A percentile compares a stretch with the other conserved stretches of the same genome.
phyloP scores from a whole-genome alignment of 345 rosid genomes.

The Physaria fendleri region DNA sequence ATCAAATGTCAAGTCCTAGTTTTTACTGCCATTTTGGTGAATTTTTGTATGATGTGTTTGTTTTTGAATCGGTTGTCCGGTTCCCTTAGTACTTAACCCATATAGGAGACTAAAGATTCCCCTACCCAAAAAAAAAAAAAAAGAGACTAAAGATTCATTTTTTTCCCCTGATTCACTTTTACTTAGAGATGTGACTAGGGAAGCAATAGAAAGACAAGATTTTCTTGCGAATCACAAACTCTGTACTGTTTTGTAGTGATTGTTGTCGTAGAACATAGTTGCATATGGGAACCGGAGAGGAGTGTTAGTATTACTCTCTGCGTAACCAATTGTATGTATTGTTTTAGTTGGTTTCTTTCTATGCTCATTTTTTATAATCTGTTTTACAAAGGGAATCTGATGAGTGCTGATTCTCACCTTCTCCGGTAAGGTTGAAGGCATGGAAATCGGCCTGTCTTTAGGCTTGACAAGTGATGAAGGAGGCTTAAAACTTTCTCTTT shows the following conservation, averaged over 20 bases:
- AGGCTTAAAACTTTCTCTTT: conserved; percentile 59
- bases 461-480: conserved; percentile 72
- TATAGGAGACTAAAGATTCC: background rate
- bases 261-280: conserved; percentile 10
- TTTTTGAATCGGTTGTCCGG: background rate
- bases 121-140: too few species aligned
- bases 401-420: conserved; percentile 43
- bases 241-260: background rate
- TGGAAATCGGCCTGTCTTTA: conserved; percentile 88
- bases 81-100: background rate
- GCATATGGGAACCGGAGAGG: background rate
- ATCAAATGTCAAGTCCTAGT: background rate
- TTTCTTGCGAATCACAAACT: background rate
- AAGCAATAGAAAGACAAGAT: background rate
- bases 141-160: background rate
- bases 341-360: conserved; percentile 11
- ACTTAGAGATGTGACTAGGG: background rate
- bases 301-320: background rate
- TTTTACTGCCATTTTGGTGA: background rate
- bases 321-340: background rate
- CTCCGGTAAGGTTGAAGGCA: conserved; percentile 87
- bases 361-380: conserved; percentile 26
- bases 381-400: conserved; percentile 42
- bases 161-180: background rate
- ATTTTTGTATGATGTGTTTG: background rate